Conservation (phyloP, 2,329 filamentous ascomycete species). For the Phoma sp. region DNA sequence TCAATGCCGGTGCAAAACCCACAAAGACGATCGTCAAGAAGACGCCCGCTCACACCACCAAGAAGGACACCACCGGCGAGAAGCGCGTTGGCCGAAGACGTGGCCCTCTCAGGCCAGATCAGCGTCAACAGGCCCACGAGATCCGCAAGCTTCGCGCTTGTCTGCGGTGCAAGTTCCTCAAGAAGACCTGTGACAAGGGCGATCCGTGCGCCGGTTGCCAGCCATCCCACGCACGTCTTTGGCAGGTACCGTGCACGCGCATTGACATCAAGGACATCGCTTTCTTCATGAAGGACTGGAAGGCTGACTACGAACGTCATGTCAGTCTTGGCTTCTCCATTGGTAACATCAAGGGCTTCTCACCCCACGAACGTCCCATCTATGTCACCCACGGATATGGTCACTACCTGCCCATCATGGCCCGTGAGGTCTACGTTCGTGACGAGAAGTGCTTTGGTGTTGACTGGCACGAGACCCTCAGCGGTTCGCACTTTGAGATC, state of each 20-base stretch:
- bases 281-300: conserved; percentile 99
- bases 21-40: conserved; percentile 84
- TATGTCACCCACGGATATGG: conserved; percentile 98
- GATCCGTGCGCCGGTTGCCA: conserved; percentile 95
- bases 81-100: conserved; percentile 93
- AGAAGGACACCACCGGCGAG: conserved; percentile 78
- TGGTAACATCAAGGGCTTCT: conserved; percentile 91
- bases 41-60: conserved; percentile 70
- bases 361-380: conserved; percentile 68
- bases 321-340: conserved; percentile 86
- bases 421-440: conserved; percentile 89
- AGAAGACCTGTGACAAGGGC: conserved; percentile 98
- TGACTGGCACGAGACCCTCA: conserved; percentile 87
- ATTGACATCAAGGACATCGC: conserved; percentile 99
- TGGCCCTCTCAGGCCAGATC: conserved; percentile 88
- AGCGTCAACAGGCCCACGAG: conserved; percentile 94
- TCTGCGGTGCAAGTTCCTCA: conserved; percentile 95
- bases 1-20: conserved; percentile 66
- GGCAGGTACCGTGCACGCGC: conserved; percentile 97
- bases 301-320: conserved; percentile 93
- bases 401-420: conserved; percentile 89
- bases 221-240: conserved; percentile 91
- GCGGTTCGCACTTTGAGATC: conserved; percentile 82
- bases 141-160: conserved; percentile 95
- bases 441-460: conserved; percentile 93